Evolutionary conservation across 1,139 yeast species (phyloP), one percentile per base, ranked within the genome.

Genomic region (Neolecta irregularis): DNA sequence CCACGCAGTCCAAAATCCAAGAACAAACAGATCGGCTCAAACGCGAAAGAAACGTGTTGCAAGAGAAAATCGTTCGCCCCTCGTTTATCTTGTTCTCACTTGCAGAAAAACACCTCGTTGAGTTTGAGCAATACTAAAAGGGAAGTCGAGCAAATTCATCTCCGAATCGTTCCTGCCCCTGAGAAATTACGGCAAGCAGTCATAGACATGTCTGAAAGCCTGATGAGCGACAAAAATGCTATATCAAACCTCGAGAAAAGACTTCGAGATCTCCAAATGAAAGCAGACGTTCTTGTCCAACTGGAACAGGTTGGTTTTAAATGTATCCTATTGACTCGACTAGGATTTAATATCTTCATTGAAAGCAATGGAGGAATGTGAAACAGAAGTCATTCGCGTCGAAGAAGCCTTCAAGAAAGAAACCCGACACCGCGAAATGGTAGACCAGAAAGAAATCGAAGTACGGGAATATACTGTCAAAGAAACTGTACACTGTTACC

Each of bases 11-110:
- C 46, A 56, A 62, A 16, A 56, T 78, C 33, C 66, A 77, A 0
- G 55, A 61, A n/a, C 83, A 77, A 45, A 81, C 78, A 50, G 62
- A 66, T 21, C 67, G 64, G 34, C 78, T 79, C 53, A 76, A 72
- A 51, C 58, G 62, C 18, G 74, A 73, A 40, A 80, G 79, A 48
- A 58, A 61, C 13, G 56, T 67, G 26, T 53, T 78, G 37, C 64
- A 74, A 21, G 65, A 67, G 33, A 6, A 7, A 28, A 13, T 4
- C 9, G 12, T 8, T 8, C 13, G 16, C 22, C 22, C 6, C 22
- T 28, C 12, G 9, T 22, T 9, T 22, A 22, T 6, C 24, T 18
- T 6, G 11, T 31, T 13, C 18, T 23, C 1, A 22, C 4, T 12
- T 11, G 18, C 19, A 22, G 30, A 30, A 34, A 22, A 39, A 41